Conservation (phyloP, 345 rosid genomes). For the Mangifera indica region DNA sequence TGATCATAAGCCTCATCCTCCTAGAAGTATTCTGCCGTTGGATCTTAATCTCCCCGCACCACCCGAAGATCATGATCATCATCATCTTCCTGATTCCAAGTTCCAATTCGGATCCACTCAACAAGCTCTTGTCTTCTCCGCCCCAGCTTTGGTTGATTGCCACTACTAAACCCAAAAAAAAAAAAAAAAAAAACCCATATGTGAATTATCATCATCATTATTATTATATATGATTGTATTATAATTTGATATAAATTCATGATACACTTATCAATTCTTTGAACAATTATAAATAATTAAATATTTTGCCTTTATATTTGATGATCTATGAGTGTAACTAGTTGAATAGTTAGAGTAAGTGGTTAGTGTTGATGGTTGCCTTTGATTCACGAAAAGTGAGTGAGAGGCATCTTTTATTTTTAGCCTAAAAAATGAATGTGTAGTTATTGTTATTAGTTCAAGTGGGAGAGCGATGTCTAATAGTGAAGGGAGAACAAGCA, state of each 20-base stretch:
- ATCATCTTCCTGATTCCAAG: conserved; percentile 45
- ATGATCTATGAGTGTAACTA: conserved; percentile 47
- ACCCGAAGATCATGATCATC: conserved; percentile 59
- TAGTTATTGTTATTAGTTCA: neutral
- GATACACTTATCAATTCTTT: conserved; percentile 31
- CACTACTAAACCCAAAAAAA: conserved; percentile 49
- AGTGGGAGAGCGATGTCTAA: conserved; percentile 37
- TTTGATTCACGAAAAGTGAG: conserved; percentile 88
- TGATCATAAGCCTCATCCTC: conserved; percentile 18
- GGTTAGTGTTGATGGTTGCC: conserved; percentile 84
- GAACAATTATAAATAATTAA: conserved; percentile 9
- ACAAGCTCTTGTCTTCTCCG: conserved; percentile 47
- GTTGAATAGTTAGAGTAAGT: conserved; percentile 82
- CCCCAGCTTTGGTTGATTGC: conserved; percentile 87
- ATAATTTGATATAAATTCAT: conserved; percentile 15
- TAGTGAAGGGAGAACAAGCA: conserved; percentile 27
- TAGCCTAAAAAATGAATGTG: neutral
- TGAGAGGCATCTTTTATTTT: conserved; percentile 56
- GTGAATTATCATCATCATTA: conserved; percentile 37
- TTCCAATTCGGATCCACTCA: conserved; percentile 54
- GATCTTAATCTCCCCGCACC: conserved; percentile 99
- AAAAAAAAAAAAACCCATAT: conserved; percentile 20
- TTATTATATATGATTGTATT: conserved; percentile 12
- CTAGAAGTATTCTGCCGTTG: conserved; percentile 50
- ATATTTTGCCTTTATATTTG: neutral